phyloP scores from a whole-genome alignment of 106 monocot genomes.

The Dendrobium officinale region DNA sequence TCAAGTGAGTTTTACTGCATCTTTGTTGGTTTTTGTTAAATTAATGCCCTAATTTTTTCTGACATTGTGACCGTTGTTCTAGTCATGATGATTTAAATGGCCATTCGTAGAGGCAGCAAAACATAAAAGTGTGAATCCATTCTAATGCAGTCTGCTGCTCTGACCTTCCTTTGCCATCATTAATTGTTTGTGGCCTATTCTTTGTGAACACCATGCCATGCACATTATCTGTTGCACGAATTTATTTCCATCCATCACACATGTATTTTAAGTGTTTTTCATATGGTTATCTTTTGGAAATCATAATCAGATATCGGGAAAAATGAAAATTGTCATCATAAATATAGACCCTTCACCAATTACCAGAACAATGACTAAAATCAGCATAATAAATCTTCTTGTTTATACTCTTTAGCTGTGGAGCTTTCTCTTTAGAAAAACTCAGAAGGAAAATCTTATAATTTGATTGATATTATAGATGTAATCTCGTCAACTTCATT shows the following conservation, averaged over 20 bases:
- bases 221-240: neutral
- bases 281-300: neutral
- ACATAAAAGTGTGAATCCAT: neutral
- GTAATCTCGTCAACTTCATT: neutral
- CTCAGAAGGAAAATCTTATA: neutral
- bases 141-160: neutral
- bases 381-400: neutral
- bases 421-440: neutral
- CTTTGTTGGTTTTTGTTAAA: neutral
- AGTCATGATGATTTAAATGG: neutral
- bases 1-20: constrained; percentile 63
- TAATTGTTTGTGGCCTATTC: neutral
- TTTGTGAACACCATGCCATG: neutral
- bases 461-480: neutral
- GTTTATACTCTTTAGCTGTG: neutral
- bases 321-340: neutral
- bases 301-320: neutral
- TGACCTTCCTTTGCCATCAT: neutral
- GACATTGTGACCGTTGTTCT: neutral
- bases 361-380: too few relatives aligned
- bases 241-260: too few relatives aligned
- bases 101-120: neutral
- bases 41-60: constrained; percentile 2
- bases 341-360: neutral
- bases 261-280: neutral